These are phyloP conservation scores for Hylodesmum podocarpum DNA, from an alignment of 306 rosid species.

Conservation along the genomic window DNA sequence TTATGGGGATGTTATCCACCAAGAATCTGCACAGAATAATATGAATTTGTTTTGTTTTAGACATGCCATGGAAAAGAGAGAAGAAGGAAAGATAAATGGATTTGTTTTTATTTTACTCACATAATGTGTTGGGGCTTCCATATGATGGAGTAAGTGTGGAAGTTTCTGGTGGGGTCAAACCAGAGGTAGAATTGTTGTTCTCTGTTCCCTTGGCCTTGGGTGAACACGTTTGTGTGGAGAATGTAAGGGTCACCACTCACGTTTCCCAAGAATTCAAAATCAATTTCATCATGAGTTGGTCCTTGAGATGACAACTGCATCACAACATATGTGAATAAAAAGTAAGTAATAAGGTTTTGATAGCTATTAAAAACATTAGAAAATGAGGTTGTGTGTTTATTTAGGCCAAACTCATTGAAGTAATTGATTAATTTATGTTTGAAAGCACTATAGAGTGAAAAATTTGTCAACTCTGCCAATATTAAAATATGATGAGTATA, in stretches of 20 bases:
- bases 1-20: slow-evolving; percentile 75
- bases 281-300: slow-evolving; percentile 81
- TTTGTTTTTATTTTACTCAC: slow-evolving; percentile 34
- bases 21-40: slow-evolving; percentile 44
- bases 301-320: slow-evolving; percentile 78
- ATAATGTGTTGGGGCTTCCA: slow-evolving; percentile 83
- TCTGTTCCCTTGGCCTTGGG: slow-evolving; percentile 77
- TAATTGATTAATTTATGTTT: not conserved
- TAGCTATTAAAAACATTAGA: not conserved
- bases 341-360: not conserved
- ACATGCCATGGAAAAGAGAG: not conserved
- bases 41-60: not conserved
- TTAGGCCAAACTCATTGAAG: not conserved
- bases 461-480: too few species aligned
- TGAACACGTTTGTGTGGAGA: slow-evolving; percentile 73
- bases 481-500: too few species aligned
- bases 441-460: not conserved
- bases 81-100: not conserved
- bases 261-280: slow-evolving; percentile 89
- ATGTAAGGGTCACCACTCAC: slow-evolving; percentile 83
- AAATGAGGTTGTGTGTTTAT: not conserved
- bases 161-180: slow-evolving; percentile 87
- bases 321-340: not conserved
- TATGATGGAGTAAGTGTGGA: slow-evolving; percentile 84
- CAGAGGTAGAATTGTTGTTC: slow-evolving; percentile 86